phyloP scores from a whole-genome alignment of 2,329 filamentous ascomycete genomes.

The Aspergillus novofumigatus region DNA sequence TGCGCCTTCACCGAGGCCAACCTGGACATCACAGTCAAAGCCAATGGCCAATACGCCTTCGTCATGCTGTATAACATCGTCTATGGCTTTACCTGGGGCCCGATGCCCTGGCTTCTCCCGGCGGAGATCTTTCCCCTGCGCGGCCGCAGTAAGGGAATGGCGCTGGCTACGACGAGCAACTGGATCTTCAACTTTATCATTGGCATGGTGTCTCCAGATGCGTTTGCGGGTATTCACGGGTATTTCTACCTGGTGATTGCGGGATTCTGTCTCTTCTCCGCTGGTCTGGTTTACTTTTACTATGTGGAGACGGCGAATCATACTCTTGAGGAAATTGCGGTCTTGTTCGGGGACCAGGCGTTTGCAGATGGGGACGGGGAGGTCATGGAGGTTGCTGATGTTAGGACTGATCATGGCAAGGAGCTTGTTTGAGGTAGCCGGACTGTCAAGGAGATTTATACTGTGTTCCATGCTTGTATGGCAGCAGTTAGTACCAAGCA shows the following conservation, averaged over 20 bases:
- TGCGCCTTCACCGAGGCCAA: constrained; percentile 36
- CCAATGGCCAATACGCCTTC: constrained; percentile 38
- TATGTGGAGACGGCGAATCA: constrained; percentile 40
- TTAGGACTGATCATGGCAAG: constrained; percentile 4
- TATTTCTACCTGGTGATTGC: constrained; percentile 44
- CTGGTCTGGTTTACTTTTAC: constrained; percentile 36
- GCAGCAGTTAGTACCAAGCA: no score
- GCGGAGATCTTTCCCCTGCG: constrained; percentile 31
- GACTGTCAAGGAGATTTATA: no score
- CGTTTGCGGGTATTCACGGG: constrained; percentile 40
- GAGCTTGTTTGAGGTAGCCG: not conserved
- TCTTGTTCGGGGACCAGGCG: constrained; percentile 40
- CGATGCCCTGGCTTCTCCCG: constrained; percentile 37
- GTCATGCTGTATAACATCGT: constrained; percentile 39
- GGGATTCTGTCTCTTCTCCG: constrained; percentile 39
- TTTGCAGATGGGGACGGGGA: constrained; percentile 25
- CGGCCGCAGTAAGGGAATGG: constrained; percentile 39
- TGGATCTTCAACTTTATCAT: constrained; percentile 51
- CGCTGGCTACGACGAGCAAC: constrained; percentile 42
- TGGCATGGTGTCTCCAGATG: constrained; percentile 40
- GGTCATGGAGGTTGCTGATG: constrained; percentile 3
- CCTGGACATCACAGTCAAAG: constrained; percentile 23
- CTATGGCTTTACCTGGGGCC: constrained; percentile 38
- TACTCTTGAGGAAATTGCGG: constrained; percentile 32
- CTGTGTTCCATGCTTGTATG: no score